phyloP scores from a whole-genome alignment of 2,329 filamentous ascomycete genomes.

The Alternaria atra region DNA sequence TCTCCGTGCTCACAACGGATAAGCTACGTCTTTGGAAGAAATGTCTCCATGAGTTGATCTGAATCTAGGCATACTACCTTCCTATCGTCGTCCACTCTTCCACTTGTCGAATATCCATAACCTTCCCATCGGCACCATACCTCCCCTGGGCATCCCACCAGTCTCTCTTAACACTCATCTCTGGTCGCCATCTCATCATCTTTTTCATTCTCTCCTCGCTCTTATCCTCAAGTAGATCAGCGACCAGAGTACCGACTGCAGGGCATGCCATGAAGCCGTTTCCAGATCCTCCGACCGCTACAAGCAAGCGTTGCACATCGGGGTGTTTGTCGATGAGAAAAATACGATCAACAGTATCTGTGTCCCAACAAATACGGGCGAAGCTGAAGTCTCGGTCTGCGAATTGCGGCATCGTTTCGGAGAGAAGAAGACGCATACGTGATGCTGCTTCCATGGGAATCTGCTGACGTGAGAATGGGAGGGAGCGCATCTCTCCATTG shows the following conservation, averaged over 20 bases:
- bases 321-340: conserved; percentile 64
- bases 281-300: conserved; percentile 62
- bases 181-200: conserved; percentile 62
- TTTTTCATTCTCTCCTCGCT: conserved; percentile 55
- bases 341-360: conserved; percentile 63
- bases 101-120: conserved; percentile 59
- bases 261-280: conserved; percentile 65
- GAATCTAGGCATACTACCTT: neutral
- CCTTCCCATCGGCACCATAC: conserved; percentile 57
- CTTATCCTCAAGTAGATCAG: conserved; percentile 54
- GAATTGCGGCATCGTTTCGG: conserved; percentile 64
- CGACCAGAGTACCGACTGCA: conserved; percentile 60
- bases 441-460: conserved; percentile 59
- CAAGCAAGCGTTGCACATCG: conserved; percentile 52
- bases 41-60: neutral
- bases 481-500: conserved; percentile 40
- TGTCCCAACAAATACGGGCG: conserved; percentile 65
- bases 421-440: conserved; percentile 59
- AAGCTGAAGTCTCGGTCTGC: conserved; percentile 59
- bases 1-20: neutral
- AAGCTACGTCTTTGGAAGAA: neutral
- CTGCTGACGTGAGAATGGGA: conserved; percentile 56
- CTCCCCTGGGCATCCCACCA: conserved; percentile 61
- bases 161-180: conserved; percentile 57
- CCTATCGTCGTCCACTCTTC: conserved; percentile 37